phyloP scores from a whole-genome alignment of 2,329 filamentous ascomycete species.

The Corinectria fuckeliana region DNA sequence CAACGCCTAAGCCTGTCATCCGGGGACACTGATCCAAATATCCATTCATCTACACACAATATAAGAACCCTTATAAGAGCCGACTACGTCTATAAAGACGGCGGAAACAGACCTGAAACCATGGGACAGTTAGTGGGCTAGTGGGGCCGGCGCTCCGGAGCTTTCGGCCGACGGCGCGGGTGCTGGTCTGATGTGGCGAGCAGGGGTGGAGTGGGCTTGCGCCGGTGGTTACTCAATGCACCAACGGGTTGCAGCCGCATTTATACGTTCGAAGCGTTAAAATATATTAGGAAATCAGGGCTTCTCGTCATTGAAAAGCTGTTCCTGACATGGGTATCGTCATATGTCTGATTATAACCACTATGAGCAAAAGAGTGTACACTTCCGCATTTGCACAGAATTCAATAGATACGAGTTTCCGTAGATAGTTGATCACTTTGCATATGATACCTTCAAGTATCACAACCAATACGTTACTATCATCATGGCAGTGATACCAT shows the following conservation, averaged over 20 bases:
- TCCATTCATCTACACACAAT: not conserved
- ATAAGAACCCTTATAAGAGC: too few species aligned
- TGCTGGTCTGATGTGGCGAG: not conserved
- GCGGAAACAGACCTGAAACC: not conserved
- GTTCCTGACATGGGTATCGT: too few species aligned
- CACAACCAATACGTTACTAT: not conserved
- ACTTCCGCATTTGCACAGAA: too few species aligned
- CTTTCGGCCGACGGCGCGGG: not conserved
- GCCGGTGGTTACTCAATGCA: not conserved
- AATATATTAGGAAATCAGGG: too few species aligned
- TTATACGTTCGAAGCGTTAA: not conserved
- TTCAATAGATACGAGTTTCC: too few species aligned
- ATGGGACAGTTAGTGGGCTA: not conserved
- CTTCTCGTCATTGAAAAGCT: too few species aligned
- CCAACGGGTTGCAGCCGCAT: not conserved
- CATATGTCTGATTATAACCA: too few species aligned
- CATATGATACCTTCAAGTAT: not conserved
- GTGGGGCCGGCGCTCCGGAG: conserved; percentile 1
- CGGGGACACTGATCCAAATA: not conserved
- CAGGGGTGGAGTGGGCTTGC: not conserved
- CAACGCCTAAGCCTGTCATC: not conserved
- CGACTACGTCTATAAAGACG: not conserved
- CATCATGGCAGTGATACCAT: conserved; percentile 27
- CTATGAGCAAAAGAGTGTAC: too few species aligned
- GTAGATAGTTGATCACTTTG: not conserved